phyloP scores from a whole-genome alignment of 2,329 filamentous ascomycete species.

The Chalara sp. region DNA sequence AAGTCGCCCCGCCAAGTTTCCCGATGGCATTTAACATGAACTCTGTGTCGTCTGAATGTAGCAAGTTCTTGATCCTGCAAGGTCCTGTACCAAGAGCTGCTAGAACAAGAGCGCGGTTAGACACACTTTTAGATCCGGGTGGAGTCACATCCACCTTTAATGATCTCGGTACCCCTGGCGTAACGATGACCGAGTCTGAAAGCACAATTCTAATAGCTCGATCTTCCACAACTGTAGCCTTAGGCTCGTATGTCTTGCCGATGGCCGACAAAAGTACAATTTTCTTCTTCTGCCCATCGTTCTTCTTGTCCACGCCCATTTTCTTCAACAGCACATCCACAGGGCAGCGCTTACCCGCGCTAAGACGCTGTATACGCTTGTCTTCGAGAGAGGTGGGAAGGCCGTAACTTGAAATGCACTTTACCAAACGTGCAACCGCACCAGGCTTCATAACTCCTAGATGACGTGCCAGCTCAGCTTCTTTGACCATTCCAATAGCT shows the following conservation, averaged over 20 bases:
- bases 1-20: slow-evolving; percentile 77
- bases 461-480: slow-evolving; percentile 87
- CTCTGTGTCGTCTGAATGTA: slow-evolving; percentile 95
- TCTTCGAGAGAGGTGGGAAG: slow-evolving; percentile 81
- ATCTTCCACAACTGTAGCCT: slow-evolving; percentile 85
- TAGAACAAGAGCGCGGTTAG: slow-evolving; percentile 89
- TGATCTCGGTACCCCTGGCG: slow-evolving; percentile 60
- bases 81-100: slow-evolving; percentile 82
- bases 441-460: slow-evolving; percentile 79
- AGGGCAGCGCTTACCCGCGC: slow-evolving; percentile 79
- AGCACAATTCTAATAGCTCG: slow-evolving; percentile 75
- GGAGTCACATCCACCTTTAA: slow-evolving; percentile 73
- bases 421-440: slow-evolving; percentile 81
- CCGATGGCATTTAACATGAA: slow-evolving; percentile 93
- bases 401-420: slow-evolving; percentile 92
- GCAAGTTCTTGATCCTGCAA: slow-evolving; percentile 82
- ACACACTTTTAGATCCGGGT: slow-evolving; percentile 95
- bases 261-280: slow-evolving; percentile 89
- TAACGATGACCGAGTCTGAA: slow-evolving; percentile 69
- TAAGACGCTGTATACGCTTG: slow-evolving; percentile 72
- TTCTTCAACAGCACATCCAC: slow-evolving; percentile 81
- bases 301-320: slow-evolving; percentile 99
- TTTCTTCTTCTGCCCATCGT: slow-evolving; percentile 91
- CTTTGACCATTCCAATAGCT: slow-evolving; percentile 96
- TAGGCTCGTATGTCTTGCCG: slow-evolving; percentile 78